Conservation (phyloP, 176 grass and related monocot genomes). For the Eragrostis curvula region DNA sequence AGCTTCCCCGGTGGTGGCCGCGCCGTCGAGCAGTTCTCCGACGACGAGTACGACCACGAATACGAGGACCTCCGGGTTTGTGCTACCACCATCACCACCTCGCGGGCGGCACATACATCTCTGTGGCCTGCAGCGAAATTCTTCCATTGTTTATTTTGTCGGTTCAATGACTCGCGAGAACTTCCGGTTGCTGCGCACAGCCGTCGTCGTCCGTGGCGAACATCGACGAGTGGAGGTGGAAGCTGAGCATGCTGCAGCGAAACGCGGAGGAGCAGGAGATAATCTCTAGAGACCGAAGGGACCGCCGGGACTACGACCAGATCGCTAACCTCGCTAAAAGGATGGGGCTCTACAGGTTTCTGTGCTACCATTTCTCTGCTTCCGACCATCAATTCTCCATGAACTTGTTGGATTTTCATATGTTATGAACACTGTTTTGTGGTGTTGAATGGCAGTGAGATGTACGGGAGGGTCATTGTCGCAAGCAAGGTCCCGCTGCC, state of each 20-base stretch:
- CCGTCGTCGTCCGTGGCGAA: constrained; percentile 88
- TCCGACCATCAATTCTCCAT: constrained; percentile 6
- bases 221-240: constrained; percentile 99
- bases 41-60: constrained; percentile 95
- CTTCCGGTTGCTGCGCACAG: constrained; percentile 26
- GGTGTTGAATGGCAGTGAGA: constrained; percentile 55
- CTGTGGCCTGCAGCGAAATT: background rate
- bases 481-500: constrained; percentile 92
- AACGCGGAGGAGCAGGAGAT: constrained; percentile 89
- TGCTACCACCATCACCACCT: constrained; percentile 13
- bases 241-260: constrained; percentile 85
- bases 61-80: constrained; percentile 82
- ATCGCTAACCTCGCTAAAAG: constrained; percentile 81
- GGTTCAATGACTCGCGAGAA: background rate
- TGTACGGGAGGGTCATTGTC: constrained; percentile 91
- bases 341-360: constrained; percentile 89
- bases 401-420: constrained; percentile 16
- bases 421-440: constrained; percentile 9
- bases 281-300: constrained; percentile 87
- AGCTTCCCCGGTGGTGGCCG: constrained; percentile 36
- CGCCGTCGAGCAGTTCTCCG: constrained; percentile 89
- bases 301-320: constrained; percentile 86
- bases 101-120: background rate
- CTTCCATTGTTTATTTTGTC: background rate
- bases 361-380: background rate